These are phyloP conservation scores for Mycena latifolia DNA, from an alignment of 768 basidiomycete species.

Conservation along the genomic window DNA sequence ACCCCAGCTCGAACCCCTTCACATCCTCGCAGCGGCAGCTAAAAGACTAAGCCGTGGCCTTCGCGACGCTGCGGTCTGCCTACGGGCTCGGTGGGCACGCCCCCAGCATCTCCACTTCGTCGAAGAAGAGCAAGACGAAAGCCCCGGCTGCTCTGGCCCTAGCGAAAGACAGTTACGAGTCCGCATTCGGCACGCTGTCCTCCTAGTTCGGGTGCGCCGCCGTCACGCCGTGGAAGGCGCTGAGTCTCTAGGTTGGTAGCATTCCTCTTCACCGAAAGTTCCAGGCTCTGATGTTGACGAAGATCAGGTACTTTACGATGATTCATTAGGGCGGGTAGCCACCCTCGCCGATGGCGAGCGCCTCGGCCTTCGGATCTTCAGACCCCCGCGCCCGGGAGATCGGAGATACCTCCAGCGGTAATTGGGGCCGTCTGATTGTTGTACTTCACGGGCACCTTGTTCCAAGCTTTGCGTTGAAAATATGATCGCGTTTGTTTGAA, in stretches of 20 bases:
- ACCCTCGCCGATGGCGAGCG: no score
- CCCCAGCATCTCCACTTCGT: conserved; percentile 6
- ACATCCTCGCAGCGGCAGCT: neutral
- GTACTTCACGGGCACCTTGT: no score
- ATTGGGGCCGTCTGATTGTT: no score
- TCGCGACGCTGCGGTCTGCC: conserved; percentile 15
- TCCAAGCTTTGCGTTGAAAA: no score
- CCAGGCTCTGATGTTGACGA: no score
- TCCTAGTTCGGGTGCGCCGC: conserved; percentile 8
- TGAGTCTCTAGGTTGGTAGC: neutral
- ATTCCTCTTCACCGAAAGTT: no score
- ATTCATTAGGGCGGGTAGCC: neutral
- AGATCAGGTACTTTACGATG: no score
- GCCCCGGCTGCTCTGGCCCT: neutral
- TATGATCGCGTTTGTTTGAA: no score
- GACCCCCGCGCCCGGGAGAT: no score
- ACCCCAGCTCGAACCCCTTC: conserved; percentile 4
- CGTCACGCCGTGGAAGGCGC: neutral
- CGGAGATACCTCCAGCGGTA: no score
- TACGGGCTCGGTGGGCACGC: conserved; percentile 15
- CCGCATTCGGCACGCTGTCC: conserved; percentile 18
- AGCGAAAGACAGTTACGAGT: conserved; percentile 3
- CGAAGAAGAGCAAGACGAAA: neutral
- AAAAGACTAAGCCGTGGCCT: conserved; percentile 23
- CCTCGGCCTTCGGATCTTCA: no score